phyloP scores from a whole-genome alignment of 192 early-diverging fungal genomes.

The Dissophora globulifera region DNA sequence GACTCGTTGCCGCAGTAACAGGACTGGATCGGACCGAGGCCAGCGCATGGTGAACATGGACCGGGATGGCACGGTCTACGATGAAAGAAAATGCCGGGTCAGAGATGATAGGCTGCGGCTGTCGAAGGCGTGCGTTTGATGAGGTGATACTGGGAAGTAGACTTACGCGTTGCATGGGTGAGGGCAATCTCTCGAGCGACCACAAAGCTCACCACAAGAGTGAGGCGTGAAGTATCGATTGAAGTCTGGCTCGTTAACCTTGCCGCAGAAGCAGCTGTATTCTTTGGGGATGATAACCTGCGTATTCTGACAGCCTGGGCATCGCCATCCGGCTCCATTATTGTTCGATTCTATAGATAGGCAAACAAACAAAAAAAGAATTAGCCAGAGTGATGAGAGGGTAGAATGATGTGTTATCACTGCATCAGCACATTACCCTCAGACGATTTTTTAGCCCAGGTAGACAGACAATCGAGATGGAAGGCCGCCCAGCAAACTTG shows the following conservation, averaged over 20 bases:
- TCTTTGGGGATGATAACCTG: constrained; percentile 72
- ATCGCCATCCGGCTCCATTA: constrained; percentile 74
- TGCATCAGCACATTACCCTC: constrained; percentile 50
- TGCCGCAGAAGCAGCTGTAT: constrained; percentile 92
- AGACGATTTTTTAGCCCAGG: constrained; percentile 79
- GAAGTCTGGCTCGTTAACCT: constrained; percentile 72
- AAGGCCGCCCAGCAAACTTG: constrained; percentile 89
- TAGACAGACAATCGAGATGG: constrained; percentile 86
- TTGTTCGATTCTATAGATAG: constrained; percentile 4
- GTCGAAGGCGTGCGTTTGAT: no score
- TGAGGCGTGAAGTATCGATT: constrained; percentile 80
- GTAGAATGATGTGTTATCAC: no score
- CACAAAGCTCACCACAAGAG: constrained; percentile 86
- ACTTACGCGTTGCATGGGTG: constrained; percentile 74
- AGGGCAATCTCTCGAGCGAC: constrained; percentile 69
- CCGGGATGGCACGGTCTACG: constrained; percentile 89
- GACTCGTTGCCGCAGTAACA: constrained; percentile 87
- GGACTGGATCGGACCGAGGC: constrained; percentile 74
- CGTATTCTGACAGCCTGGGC: constrained; percentile 90
- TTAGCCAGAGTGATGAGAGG: not conserved
- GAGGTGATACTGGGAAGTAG: no score
- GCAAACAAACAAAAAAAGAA: not conserved
- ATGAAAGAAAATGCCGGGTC: not conserved
- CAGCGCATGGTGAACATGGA: constrained; percentile 91
- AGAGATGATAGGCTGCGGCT: not conserved